These are phyloP conservation scores for Funneliformis caledonium DNA, from an alignment of 371 early-diverging fungal genomes.

Conservation along the genomic window DNA sequence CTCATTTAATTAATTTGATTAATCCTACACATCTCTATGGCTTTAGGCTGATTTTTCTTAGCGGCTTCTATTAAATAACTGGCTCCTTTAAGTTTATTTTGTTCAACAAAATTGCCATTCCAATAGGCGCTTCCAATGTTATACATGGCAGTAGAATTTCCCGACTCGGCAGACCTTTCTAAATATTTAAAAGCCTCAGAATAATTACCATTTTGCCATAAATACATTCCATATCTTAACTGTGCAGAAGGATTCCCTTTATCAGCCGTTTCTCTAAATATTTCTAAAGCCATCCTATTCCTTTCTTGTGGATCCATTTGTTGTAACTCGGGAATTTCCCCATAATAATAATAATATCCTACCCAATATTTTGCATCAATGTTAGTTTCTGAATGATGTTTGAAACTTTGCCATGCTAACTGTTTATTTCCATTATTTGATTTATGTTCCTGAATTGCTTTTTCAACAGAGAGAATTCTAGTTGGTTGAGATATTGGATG, in stretches of 20 bases:
- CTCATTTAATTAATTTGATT: not conserved
- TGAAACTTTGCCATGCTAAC: slow-evolving; percentile 18
- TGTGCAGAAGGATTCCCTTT: slow-evolving; percentile 4
- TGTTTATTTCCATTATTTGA: not conserved
- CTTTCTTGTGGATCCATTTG: not conserved
- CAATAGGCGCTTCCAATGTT: slow-evolving; percentile 25
- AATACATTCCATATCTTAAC: not conserved
- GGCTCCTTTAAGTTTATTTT: slow-evolving; percentile 8
- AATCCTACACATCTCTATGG: slow-evolving; percentile 1
- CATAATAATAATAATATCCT: slow-evolving; percentile 23
- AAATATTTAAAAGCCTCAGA: slow-evolving; percentile 2
- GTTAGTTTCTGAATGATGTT: not conserved
- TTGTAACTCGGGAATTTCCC: not conserved
- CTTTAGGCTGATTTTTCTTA: slow-evolving; percentile 4
- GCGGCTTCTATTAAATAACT: slow-evolving; percentile 3
- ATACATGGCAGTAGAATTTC: slow-evolving; percentile 32
- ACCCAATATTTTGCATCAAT: slow-evolving; percentile 29
- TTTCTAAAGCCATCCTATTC: not conserved
- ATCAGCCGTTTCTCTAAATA: slow-evolving; percentile 33
- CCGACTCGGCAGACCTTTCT: not conserved
- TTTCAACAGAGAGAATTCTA: not conserved
- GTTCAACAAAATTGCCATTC: not conserved
- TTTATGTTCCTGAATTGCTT: slow-evolving; percentile 6
- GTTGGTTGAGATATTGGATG: not conserved
- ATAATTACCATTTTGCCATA: slow-evolving; percentile 13